Percentiles rank a stretch among this genome's conserved stretches.
These are phyloP conservation scores for Backusella psychrophila DNA, from an alignment of 192 early-diverging fungal genomes.

Conservation along the genomic window DNA sequence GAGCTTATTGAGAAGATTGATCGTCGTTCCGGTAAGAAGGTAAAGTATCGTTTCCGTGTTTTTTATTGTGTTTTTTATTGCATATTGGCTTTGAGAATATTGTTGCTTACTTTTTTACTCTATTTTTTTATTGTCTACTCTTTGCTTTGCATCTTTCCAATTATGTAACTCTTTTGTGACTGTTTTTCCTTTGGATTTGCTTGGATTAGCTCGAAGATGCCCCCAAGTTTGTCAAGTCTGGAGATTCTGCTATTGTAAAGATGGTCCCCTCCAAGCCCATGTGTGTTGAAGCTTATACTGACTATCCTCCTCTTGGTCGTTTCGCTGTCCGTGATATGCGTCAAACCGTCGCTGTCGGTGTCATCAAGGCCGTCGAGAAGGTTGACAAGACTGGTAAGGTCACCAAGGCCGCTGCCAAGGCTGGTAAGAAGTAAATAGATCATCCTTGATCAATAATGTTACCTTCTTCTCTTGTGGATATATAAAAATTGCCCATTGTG, in stretches of 20 bases:
- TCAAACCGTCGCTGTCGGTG: conserved; percentile 97
- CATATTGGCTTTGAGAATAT: no score
- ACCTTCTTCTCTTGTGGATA: not conserved
- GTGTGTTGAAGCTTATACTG: conserved; percentile 92
- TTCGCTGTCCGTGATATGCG: conserved; percentile 99
- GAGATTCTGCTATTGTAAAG: conserved; percentile 94
- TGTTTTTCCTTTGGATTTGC: not conserved
- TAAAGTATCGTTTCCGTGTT: no score
- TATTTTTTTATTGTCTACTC: not conserved
- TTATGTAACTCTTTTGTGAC: not conserved
- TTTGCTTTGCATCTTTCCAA: no score
- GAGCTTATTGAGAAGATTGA: no score
- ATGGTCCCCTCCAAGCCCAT: conserved; percentile 95
- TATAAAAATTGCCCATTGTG: not conserved
- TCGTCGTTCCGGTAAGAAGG: no score
- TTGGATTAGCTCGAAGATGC: conserved; percentile 59
- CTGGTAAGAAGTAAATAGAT: conserved; percentile 73
- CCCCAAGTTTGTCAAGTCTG: conserved; percentile 95
- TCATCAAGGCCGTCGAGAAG: conserved; percentile 92
- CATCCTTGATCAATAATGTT: not conserved
- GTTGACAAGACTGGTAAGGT: conserved; percentile 73
- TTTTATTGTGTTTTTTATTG: no score
- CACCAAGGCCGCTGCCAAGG: conserved; percentile 79
- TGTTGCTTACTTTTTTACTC: not conserved
- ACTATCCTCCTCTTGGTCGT: conserved; percentile 94